These are phyloP conservation scores for Daedaleopsis sinensis DNA, from an alignment of 768 basidiomycete species.

Conservation along the genomic window DNA sequence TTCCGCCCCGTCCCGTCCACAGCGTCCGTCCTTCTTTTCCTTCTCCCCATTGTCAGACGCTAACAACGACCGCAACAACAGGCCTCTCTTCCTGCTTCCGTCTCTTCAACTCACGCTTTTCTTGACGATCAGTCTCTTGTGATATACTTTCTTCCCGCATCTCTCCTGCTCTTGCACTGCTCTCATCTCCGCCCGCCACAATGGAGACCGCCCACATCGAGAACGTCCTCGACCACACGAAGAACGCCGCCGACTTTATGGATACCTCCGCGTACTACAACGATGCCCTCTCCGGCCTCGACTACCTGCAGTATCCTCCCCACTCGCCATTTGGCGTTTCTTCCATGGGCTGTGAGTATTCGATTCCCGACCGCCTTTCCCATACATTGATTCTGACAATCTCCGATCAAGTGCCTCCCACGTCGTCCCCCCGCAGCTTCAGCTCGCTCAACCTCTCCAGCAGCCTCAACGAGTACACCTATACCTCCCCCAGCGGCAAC, in stretches of 20 bases:
- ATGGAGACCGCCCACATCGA: constrained; percentile 53
- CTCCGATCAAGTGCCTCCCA: constrained; percentile 47
- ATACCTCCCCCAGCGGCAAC: constrained; percentile 50
- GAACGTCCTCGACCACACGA: constrained; percentile 51
- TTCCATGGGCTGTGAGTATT: constrained; percentile 61
- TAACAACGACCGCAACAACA: constrained; percentile 16
- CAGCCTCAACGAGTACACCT: constrained; percentile 62
- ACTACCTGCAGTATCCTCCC: constrained; percentile 75
- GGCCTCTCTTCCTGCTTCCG: constrained; percentile 15
- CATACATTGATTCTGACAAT: constrained; percentile 14
- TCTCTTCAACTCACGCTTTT: constrained; percentile 18
- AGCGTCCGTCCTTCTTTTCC: constrained; percentile 19
- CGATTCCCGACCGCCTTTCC: constrained; percentile 9
- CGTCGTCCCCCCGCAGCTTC: constrained; percentile 63
- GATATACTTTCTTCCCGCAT: constrained; percentile 19
- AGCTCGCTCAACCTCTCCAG: constrained; percentile 59
- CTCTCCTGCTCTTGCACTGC: constrained; percentile 13
- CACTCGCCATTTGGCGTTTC: constrained; percentile 63
- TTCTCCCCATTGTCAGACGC: constrained; percentile 22
- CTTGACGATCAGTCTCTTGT: constrained; percentile 25
- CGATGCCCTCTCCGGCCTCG: constrained; percentile 47
- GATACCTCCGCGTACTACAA: constrained; percentile 44
- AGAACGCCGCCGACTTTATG: constrained; percentile 51
- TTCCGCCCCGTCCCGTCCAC: constrained; percentile 12
- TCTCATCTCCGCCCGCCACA: constrained; percentile 25